A percentile compares a stretch with the other conserved stretches of the same genome.
Conservation (phyloP, 345 rosid genomes). For the Hirschfeldia incana region DNA sequence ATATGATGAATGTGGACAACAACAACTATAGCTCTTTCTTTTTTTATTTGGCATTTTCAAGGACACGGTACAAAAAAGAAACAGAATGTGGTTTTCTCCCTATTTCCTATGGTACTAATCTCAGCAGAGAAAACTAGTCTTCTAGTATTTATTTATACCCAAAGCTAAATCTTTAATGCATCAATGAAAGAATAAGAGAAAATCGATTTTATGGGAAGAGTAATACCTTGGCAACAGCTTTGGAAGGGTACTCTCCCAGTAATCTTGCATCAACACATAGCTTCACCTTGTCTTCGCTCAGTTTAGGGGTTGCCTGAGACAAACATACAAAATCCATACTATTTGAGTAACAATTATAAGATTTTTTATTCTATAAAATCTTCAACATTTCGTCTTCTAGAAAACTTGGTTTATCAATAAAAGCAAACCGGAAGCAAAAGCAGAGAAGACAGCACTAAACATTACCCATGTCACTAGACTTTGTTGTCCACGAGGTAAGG, state of each 20-base stretch:
- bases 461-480: slow-evolving; percentile 83
- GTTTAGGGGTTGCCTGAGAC: slow-evolving; percentile 73
- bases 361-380: background rate
- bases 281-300: slow-evolving; percentile 76
- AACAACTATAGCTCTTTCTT: background rate
- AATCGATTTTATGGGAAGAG: too few relatives aligned
- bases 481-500: slow-evolving; percentile 81
- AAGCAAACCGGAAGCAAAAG: background rate
- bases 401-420: background rate
- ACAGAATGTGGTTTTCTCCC: background rate
- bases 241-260: slow-evolving; percentile 63
- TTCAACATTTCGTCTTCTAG: background rate
- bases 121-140: slow-evolving; percentile 4
- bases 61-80: background rate
- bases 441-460: slow-evolving; percentile 9
- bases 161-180: too few relatives aligned
- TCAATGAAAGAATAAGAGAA: too few relatives aligned
- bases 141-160: background rate
- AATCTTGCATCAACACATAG: slow-evolving; percentile 70
- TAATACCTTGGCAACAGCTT: slow-evolving; percentile 73
- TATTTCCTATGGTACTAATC: background rate
- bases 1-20: background rate
- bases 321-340: slow-evolving; percentile 10
- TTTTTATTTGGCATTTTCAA: background rate
- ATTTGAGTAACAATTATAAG: background rate